A percentile compares a stretch with the other conserved stretches of the same genome.
phyloP scores from a whole-genome alignment of 768 basidiomycete genomes.

The Cantharellus cinnabarinus region DNA sequence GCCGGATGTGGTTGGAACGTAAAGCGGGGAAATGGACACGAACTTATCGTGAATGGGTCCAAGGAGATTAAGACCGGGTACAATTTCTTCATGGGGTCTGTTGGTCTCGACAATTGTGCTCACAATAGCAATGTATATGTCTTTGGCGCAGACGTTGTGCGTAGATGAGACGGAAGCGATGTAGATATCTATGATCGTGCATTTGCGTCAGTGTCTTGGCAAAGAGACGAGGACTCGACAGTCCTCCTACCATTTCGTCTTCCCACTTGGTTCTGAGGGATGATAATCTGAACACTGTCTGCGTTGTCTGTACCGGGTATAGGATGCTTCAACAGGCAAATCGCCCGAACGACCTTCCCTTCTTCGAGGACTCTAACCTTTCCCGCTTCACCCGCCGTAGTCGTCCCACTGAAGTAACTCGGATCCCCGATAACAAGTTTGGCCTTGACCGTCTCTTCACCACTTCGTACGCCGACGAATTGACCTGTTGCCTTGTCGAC shows the following conservation, averaged over 20 bases:
- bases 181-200: constrained; percentile 61
- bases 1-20: constrained; percentile 72
- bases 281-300: constrained; percentile 93
- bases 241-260: constrained; percentile 62
- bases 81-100: constrained; percentile 77
- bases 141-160: constrained; percentile 94
- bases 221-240: constrained; percentile 5
- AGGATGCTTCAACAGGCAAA: constrained; percentile 94
- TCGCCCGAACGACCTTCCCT: constrained; percentile 86
- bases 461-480: constrained; percentile 83
- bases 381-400: constrained; percentile 28
- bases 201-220: background rate
- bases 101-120: constrained; percentile 95
- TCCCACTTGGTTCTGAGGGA: constrained; percentile 93
- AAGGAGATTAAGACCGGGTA: constrained; percentile 77
- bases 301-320: constrained; percentile 93
- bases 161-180: constrained; percentile 93
- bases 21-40: constrained; percentile 69
- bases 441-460: constrained; percentile 81
- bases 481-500: constrained; percentile 57
- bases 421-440: constrained; percentile 97
- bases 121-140: constrained; percentile 90
- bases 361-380: constrained; percentile 81
- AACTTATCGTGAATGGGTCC: constrained; percentile 92
- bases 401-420: constrained; percentile 73